A percentile compares a stretch with the other conserved stretches of the same genome.
Conservation (phyloP, 192 early-diverging fungal species). For the Gonapodya prolifera region DNA sequence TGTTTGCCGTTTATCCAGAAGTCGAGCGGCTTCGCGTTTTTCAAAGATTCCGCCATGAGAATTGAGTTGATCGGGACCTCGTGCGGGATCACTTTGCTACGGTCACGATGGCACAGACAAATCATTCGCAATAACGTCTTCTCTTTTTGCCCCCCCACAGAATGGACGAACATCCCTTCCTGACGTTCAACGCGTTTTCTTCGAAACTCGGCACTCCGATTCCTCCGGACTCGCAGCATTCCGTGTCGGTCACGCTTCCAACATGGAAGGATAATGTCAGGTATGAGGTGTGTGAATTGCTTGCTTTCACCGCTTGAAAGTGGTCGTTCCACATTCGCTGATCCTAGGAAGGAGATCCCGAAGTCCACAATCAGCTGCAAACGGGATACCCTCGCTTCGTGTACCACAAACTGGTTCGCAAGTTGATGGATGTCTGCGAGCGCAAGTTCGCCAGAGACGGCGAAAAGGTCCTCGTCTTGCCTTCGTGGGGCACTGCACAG, state of each 20-base stretch:
- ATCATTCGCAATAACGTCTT: neutral
- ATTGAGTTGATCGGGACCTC: too few relatives aligned
- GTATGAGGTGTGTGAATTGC: slow-evolving; percentile 51
- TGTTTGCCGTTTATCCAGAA: slow-evolving; percentile 15
- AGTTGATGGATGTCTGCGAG: slow-evolving; percentile 25
- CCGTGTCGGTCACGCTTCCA: slow-evolving; percentile 84
- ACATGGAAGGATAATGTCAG: slow-evolving; percentile 81
- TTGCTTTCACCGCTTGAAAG: neutral
- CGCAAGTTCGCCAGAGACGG: slow-evolving; percentile 47
- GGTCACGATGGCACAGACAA: neutral
- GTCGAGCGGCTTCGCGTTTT: slow-evolving; percentile 2
- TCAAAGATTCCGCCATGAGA: neutral
- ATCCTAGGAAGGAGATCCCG: slow-evolving; percentile 40
- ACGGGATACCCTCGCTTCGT: slow-evolving; percentile 93
- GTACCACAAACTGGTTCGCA: slow-evolving; percentile 46
- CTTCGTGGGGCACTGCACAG: slow-evolving; percentile 48
- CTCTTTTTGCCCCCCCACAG: neutral
- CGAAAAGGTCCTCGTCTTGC: slow-evolving; percentile 65
- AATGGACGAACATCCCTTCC: neutral
- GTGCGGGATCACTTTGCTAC: neutral
- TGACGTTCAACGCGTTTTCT: neutral
- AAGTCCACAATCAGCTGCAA: slow-evolving; percentile 56
- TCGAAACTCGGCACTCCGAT: neutral
- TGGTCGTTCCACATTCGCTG: neutral
- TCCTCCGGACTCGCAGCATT: slow-evolving; percentile 13